Base-by-base conservation (phyloP, 257 asterid species). In the Verbascum thapsus region DNA sequence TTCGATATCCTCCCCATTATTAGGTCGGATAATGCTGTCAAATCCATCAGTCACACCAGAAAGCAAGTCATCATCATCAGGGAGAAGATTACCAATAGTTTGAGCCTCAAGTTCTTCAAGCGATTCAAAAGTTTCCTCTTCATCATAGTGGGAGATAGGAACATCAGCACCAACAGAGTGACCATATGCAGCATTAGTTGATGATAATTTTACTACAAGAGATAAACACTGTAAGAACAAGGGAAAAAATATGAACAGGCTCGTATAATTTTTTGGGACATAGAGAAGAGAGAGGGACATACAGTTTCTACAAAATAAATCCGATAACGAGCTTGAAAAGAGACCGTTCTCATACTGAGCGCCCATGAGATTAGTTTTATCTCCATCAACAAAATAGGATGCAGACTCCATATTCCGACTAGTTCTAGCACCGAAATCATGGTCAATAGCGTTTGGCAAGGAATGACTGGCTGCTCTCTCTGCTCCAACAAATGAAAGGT, bases 41-140 rank as follows among this genome's bases (percentile, higher is more conserved):
- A 87, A 78, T 62, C 97, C 98, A 71, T 87, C 95, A 58, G 88
- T 85, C 72, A 92, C 92, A 54, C 99, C 97, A 72, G 97, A 84
- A 54, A 92, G 83, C 73, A 92, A 76, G 78, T 92, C 99, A 13
- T 92, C 99, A 35, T 92, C 96, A 74, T 90, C 97, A 68, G 99
- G 99, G 53, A 94, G 94, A 73, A 94, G 99, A 83, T 90, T 85
- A 40, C 99, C 96, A 65, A 94, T 87, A 54, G 99, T 81, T 22
- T 84, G 92, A 68, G 98, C 99, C 84, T 94, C 97, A 50, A 94
- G 83, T 81, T 94, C 98, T 81, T 84, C 80, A 69, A 90, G 83
- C 10, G 98, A 90, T 75, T 80, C 95, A 74, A 85, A 85, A 41
- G 84, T 82, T 62, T 90, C 95, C 53, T 91, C 95, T 69, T 80